Base-by-base conservation (phyloP, 31 red algal species). In the Pterothamnion heteromorphum region DNA sequence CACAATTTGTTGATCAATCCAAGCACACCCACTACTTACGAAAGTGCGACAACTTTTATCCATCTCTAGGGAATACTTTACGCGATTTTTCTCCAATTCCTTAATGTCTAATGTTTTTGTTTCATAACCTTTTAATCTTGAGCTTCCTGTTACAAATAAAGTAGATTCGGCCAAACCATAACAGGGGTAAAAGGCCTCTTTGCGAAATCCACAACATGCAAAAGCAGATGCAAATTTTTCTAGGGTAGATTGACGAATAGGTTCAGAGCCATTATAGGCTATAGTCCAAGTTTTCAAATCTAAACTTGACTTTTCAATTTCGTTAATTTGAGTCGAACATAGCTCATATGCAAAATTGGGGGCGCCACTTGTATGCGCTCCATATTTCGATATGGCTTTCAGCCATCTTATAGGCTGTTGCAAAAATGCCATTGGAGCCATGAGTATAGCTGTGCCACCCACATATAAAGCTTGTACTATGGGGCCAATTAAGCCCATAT, bases 331-430 rank as follows among this genome's bases (percentile, higher is more conserved):
- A 23, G n/a, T 23, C 28, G 81, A 23, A 35, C 27, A 32, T 24
- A 85, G 35, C 28, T 85, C 35, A 37, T 35, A 85, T 28, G 81
- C 81, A 85, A 85, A 85, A 85, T 85, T 85, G 28, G 81, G 81
- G 32, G 81, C 81, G 31, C 35, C n/a, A 23, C n/a, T 36, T 32
- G 22, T 23, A 35, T 28, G 27, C 35, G 81, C 81, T 36, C 35
- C 22, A 85, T 85, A 85, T 24, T 38, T 33, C 22, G 81, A 85
- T 35, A 85, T 85, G 22, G 81, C 35, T 85, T 85, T 35, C 22
- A 85, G 22, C 81, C 81, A 85, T 76, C 27, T 23, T 23, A 85
- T 37, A 38, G 81, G 81, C 35, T 37, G 28, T 33, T 33, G 32
- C 35, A 85, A 37, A 85, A 85, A 85, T 35, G 81, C 27, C 22